phyloP scores from a whole-genome alignment of 345 rosid species.

The Hirschfeldia incana region DNA sequence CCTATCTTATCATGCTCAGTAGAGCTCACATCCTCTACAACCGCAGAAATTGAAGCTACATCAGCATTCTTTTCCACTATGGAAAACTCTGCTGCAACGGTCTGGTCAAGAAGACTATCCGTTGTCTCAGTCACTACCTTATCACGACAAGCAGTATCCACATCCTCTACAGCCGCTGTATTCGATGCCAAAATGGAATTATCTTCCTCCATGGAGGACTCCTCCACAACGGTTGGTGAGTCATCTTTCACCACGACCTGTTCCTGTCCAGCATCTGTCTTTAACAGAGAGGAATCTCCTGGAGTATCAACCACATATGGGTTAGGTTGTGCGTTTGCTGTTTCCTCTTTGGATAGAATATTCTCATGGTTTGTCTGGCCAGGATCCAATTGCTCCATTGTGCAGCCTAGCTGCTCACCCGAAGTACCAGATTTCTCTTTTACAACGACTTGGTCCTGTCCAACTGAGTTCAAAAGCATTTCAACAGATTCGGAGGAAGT shows the following conservation, averaged over 20 bases:
- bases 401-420: neutral
- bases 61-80: conserved; percentile 38
- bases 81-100: conserved; percentile 38
- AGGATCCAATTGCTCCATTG: neutral
- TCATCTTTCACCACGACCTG: conserved; percentile 44
- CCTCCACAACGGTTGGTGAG: conserved; percentile 8
- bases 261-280: conserved; percentile 45
- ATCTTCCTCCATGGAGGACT: neutral
- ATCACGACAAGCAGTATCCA: neutral
- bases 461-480: neutral
- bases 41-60: conserved; percentile 27
- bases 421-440: neutral
- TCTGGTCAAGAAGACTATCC: conserved; percentile 8
- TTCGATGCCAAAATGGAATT: conserved; percentile 37
- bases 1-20: conserved; percentile 25
- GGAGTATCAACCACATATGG: neutral
- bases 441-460: neutral
- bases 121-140: neutral
- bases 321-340: conserved; percentile 24
- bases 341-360: conserved; percentile 42
- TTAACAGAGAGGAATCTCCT: conserved; percentile 39
- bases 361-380: conserved; percentile 18
- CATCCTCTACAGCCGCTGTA: conserved; percentile 32
- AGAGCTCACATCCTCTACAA: conserved; percentile 37
- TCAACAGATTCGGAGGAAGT: neutral